Percentiles rank a stretch among this genome's conserved stretches.
These are phyloP conservation scores for Stylosanthes scabra DNA, from an alignment of 331 rosid species.

Conservation along the genomic window DNA sequence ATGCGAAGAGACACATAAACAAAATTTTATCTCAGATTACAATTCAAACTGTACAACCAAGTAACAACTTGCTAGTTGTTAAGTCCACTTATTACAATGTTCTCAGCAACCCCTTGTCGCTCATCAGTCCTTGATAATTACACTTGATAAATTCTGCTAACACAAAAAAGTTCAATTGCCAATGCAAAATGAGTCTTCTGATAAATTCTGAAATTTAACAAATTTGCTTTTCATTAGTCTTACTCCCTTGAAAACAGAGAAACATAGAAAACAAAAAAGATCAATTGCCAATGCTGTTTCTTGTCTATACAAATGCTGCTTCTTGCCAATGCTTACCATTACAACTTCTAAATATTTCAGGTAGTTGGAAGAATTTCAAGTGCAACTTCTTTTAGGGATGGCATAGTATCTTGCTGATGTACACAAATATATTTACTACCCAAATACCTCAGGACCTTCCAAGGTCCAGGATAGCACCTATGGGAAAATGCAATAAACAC, in stretches of 20 bases:
- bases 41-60: constrained; percentile 25
- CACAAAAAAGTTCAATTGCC: neutral
- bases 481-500: neutral
- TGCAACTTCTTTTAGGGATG: constrained; percentile 95
- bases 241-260: neutral
- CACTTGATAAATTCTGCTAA: neutral
- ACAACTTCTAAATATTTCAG: constrained; percentile 38
- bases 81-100: constrained; percentile 3
- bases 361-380: constrained; percentile 78
- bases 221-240: constrained; percentile 13
- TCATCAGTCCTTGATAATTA: constrained; percentile 28
- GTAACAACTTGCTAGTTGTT: neutral
- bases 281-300: neutral
- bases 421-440: constrained; percentile 61
- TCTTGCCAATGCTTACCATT: constrained; percentile 24
- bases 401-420: constrained; percentile 83
- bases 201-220: neutral
- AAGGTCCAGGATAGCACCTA: constrained; percentile 91
- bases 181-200: too few species aligned
- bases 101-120: constrained; percentile 25
- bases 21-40: neutral
- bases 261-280: neutral
- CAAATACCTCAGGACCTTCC: constrained; percentile 81
- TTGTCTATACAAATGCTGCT: neutral
- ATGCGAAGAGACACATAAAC: neutral